Percentiles rank a stretch among this genome's conserved stretches.
Conservation (phyloP, 2,329 filamentous ascomycete genomes). For the Fusarium longipes region DNA sequence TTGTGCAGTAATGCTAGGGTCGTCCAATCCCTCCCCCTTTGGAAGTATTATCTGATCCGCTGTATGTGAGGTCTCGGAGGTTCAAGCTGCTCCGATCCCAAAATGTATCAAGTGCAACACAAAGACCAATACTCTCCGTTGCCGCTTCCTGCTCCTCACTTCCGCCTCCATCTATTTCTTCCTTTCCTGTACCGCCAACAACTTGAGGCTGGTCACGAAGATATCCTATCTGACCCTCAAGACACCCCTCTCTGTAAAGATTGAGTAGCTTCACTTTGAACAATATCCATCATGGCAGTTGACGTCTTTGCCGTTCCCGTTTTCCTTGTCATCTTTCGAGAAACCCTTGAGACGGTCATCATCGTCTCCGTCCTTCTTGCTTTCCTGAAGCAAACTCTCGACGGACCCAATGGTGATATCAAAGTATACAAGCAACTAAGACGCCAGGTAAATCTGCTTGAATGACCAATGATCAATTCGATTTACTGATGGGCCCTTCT, state of each 20-base stretch:
- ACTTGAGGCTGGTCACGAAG: neutral
- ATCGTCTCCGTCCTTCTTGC: slow-evolving; percentile 88
- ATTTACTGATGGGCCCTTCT: neutral
- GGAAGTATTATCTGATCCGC: slow-evolving; percentile 31
- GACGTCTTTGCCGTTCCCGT: slow-evolving; percentile 82
- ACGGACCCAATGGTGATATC: slow-evolving; percentile 70
- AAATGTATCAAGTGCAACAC: slow-evolving; percentile 23
- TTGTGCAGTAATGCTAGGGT: slow-evolving; percentile 23
- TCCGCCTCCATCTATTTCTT: neutral
- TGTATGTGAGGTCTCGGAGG: slow-evolving; percentile 4
- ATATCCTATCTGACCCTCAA: neutral
- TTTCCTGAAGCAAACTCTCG: slow-evolving; percentile 84
- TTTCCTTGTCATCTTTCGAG: slow-evolving; percentile 92
- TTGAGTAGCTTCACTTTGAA: neutral
- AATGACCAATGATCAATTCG: neutral
- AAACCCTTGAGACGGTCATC: slow-evolving; percentile 84
- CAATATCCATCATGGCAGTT: slow-evolving; percentile 62
- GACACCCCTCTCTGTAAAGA: neutral
- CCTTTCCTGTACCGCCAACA: neutral
- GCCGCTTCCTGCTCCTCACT: slow-evolving; percentile 9
- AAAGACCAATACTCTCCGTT: slow-evolving; percentile 7
- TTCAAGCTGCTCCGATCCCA: slow-evolving; percentile 8
- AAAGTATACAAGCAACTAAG: slow-evolving; percentile 74
- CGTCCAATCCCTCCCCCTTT: slow-evolving; percentile 10
- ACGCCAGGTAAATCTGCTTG: slow-evolving; percentile 63